A percentile compares a stretch with the other conserved stretches of the same genome.
These are phyloP conservation scores for Aspergillus sp. DNA, from an alignment of 2,329 filamentous ascomycete genomes.

Conservation along the genomic window DNA sequence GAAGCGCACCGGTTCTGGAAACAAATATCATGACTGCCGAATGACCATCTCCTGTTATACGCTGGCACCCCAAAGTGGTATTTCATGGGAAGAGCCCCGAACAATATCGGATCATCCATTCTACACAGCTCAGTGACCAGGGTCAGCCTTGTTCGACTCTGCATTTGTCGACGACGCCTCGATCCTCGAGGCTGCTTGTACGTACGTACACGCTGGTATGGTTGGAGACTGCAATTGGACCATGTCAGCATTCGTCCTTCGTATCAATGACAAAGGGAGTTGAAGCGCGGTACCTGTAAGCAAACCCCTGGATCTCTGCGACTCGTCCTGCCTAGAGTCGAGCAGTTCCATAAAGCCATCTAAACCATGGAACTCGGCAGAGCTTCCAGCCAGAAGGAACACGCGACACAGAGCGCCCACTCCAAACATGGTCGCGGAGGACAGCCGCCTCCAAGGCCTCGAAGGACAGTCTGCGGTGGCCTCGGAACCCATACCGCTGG, in stretches of 20 bases:
- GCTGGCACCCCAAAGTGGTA: constrained; percentile 58
- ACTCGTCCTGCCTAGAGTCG: constrained; percentile 60
- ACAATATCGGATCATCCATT: constrained; percentile 87
- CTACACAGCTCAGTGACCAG: constrained; percentile 29
- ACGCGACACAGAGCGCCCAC: constrained; percentile 60
- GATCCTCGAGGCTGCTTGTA: constrained; percentile 14
- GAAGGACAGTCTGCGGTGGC: constrained; percentile 36
- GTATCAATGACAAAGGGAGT: not conserved
- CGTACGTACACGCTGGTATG: constrained; percentile 75
- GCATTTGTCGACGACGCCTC: constrained; percentile 9
- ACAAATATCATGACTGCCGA: constrained; percentile 92
- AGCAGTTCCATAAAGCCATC: constrained; percentile 65
- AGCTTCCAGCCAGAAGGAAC: constrained; percentile 68
- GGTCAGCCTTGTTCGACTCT: constrained; percentile 17
- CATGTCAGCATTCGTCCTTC: constrained; percentile 3
- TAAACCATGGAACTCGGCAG: constrained; percentile 66
- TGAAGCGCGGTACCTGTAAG: constrained; percentile 59
- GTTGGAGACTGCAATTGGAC: constrained; percentile 59
- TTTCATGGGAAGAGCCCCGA: constrained; percentile 72
- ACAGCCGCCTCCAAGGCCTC: constrained; percentile 57
- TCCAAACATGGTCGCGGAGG: constrained; percentile 64
- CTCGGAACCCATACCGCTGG: constrained; percentile 29
- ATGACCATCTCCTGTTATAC: constrained; percentile 70
- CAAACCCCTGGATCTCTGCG: constrained; percentile 62
- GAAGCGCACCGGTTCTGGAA: constrained; percentile 68